Evolutionary conservation across 2,329 filamentous ascomycete species (phyloP).

Genomic region (Chalaropsis thielavioides): DNA sequence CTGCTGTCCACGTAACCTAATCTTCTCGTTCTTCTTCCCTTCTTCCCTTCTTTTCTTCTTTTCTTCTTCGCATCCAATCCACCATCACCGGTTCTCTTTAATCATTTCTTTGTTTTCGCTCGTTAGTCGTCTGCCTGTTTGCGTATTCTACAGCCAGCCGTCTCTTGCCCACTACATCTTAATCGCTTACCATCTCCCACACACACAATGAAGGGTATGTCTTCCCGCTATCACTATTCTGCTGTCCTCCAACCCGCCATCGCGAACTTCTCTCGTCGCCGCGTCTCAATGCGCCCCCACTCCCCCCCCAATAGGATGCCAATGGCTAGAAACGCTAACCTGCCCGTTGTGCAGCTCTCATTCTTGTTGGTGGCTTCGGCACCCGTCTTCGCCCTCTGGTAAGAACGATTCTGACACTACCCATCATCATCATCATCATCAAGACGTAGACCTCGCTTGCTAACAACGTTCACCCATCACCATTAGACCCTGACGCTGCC

Average conservation of each 20-base stretch:
- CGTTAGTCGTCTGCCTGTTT: slow-evolving; percentile 9
- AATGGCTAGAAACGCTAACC: neutral
- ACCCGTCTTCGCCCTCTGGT: slow-evolving; percentile 93
- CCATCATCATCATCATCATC: too few relatives aligned
- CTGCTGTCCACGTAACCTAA: slow-evolving; percentile 10
- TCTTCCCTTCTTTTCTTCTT: slow-evolving; percentile 14
- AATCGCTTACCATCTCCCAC: slow-evolving; percentile 7
- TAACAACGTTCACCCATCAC: slow-evolving; percentile 13
- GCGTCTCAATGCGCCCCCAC: neutral
- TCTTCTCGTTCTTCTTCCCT: slow-evolving; percentile 13
- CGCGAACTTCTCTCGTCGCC: neutral
- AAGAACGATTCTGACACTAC: slow-evolving; percentile 27
- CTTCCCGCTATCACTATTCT: neutral
- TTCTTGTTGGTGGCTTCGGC: slow-evolving; percentile 97
- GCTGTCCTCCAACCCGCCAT: neutral
- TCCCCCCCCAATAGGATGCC: too few relatives aligned
- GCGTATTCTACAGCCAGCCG: slow-evolving; percentile 8
- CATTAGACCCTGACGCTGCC: slow-evolving; percentile 82
- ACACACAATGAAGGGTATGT: slow-evolving; percentile 27
- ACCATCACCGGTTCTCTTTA: slow-evolving; percentile 6
- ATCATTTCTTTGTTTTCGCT: slow-evolving; percentile 11
- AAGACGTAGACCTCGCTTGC: neutral
- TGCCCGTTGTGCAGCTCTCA: slow-evolving; percentile 52
- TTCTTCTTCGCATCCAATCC: neutral
- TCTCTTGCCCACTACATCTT: slow-evolving; percentile 12